Evolutionary conservation across 805 yeast genomes (phyloP).

Genomic region (Barnettozyma californica): DNA sequence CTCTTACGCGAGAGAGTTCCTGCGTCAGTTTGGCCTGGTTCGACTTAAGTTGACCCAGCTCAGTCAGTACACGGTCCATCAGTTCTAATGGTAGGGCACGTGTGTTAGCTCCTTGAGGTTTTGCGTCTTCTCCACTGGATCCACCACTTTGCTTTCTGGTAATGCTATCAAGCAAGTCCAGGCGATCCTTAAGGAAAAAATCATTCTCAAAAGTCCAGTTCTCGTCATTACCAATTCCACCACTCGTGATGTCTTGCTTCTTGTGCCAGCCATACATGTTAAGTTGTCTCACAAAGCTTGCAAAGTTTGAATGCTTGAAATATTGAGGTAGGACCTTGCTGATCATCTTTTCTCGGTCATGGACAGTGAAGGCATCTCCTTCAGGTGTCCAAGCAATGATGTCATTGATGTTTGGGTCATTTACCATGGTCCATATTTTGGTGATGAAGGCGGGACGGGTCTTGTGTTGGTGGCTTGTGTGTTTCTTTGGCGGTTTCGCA

Average conservation of each 20-base stretch:
- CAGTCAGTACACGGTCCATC: conserved; percentile 35
- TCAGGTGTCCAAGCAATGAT: conserved; percentile 81
- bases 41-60: conserved; percentile 46
- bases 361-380: conserved; percentile 82
- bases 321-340: conserved; percentile 80
- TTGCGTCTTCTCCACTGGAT: conserved; percentile 13
- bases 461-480: conserved; percentile 27
- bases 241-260: conserved; percentile 85
- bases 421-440: conserved; percentile 94
- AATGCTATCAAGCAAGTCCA: conserved; percentile 80
- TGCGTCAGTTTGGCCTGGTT: conserved; percentile 80
- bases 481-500: background rate
- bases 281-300: conserved; percentile 91
- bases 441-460: conserved; percentile 84
- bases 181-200: conserved; percentile 67
- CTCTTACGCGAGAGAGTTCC: conserved; percentile 75
- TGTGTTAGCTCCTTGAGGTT: conserved; percentile 26
- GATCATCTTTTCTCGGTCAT: conserved; percentile 78
- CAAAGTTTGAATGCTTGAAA: conserved; percentile 93
- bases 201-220: conserved; percentile 87
- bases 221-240: conserved; percentile 67
- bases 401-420: conserved; percentile 63
- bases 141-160: conserved; percentile 50
- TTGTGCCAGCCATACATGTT: conserved; percentile 99
- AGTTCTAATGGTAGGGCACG: conserved; percentile 19